Evolutionary conservation across 192 early-diverging fungal species (phyloP), one percentile per base, ranked within the genome.

Genomic region (Linnemannia hyalina): DNA sequence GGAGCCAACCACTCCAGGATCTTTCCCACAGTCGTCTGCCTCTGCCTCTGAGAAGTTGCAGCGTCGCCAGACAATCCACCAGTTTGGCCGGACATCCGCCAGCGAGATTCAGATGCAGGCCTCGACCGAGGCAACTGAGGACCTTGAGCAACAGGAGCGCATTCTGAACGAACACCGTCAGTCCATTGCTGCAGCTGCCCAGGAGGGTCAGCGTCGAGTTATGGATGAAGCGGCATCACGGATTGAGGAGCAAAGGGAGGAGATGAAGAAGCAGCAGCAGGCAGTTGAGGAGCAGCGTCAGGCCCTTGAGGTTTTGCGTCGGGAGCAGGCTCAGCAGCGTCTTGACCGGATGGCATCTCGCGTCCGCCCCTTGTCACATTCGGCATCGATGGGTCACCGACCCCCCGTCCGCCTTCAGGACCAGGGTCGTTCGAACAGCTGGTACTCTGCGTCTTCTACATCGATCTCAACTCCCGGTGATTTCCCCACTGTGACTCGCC

Each of bases 21-120:
- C 70, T 0, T 77, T 73, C 49, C 78, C 78, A 29, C 69, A 36
- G 55, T 78, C 77, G 22, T 46, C 26, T 13, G 42, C 77, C 10
- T 70, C 60, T 38, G 32, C 72, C 0, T 13, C 73, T 10, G 74
- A 79, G 29, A 85, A 54, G n/a, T 60, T 85, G 79, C 73, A 65
- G 42, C 84, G 79, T 18, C 79, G 80, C 26, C 74, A 80, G 63
- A 81, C 75, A 0, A 42, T 80, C n/a, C 84, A 86, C 26, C 70
- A 77, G 38, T 84, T 79, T 49, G 60, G 32, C 10, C 65, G 44
- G 63, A 26, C 46, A 10, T n/a, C 36, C 35, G 23, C 22, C 32
- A 29, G 0, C 47, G 23, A 40, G 63, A 44, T 23, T 38, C 55
- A 52, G 26, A 35, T 23, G 5, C 46, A 10, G 42, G 26, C 38